Base-by-base conservation (phyloP, 371 early-diverging fungal species). In the Nosema muscidifuracis region DNA sequence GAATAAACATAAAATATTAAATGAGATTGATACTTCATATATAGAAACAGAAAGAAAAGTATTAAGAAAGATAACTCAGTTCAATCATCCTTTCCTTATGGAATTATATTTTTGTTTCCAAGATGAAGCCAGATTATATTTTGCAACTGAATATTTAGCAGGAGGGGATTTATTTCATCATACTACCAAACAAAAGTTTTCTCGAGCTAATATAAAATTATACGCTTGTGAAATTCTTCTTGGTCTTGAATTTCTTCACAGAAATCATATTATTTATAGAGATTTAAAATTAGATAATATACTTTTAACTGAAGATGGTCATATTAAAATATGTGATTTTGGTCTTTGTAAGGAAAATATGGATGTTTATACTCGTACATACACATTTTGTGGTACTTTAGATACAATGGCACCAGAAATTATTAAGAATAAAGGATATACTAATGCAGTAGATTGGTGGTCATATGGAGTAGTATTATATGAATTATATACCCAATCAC, bases 161-260 rank as follows among this genome's bases (percentile, higher is more conserved):
- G 97, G 93, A 31, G 94, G 94, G 63, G 93, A 93, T 82, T 84
- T 97, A 85, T 94, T 97, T 92, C 91, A 92, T 18, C 91, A 95
- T 91, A 91, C 92, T 81, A 91, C 89, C 78, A 91, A 92, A 74
- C 92, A 94, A 75, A 92, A 88, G 12, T 95, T 97, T 80, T 87
- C 92, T 10, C 92, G 92, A 60, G 89, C 92, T 50, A 91, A 93
- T n/a, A 93, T 96, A 9, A 88, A 92, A 43, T 92, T 95, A 77
- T 96, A 95, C 81, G 92, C 95, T 84, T 93, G 92, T 22, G 95
- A 97, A 83, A 90, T 94, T 72, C 88, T 95, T 0, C 81, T 91
- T 57, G 97, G 94, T 16, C 86, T 98, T 56, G 92, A 89, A 67
- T 89, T 90, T 36, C 90, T 98, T 31, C 99, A 98, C 80, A 85